Base-by-base conservation (phyloP, 495 filamentous ascomycete species). In the Xylaria venustula region DNA sequence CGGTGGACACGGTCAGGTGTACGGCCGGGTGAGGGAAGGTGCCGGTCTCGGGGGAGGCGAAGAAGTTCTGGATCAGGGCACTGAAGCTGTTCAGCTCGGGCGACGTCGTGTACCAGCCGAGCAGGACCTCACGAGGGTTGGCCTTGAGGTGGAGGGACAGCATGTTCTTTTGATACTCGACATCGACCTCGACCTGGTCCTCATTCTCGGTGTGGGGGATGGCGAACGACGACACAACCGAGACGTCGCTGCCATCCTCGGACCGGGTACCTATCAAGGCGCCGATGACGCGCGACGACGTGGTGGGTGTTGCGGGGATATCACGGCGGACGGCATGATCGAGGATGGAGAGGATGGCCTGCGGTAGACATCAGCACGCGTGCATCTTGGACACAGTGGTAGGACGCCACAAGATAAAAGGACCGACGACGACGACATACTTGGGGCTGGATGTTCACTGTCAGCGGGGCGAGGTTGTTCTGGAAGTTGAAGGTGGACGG, bases 141-240 rank as follows among this genome's bases (percentile, higher is more conserved):
- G 92, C 93, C 81, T 92, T 92, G 64, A 97, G 85, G 73, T 97
- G 93, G 63, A 98, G 81, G 17, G 87, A 87, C 17, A 97, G 85
- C 94, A 98, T 98, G 73, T 93, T 90, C 84, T 98, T 98, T 77
- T 98, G 94, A 73, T 98, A 98, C 76, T 98, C 94, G 85, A 98
- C 96, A 75, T 98, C 94, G 61, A 98, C 95, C 73, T 98, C 94
- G 67, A 98, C 94, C 76, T 98, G 94, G 77, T 98, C 94, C 72
- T 92, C 88, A 69, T 91, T 96, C 81, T 98, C 94, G 59, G 92
- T 97, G 81, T 98, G 94, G 58, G 92, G 91, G 65, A 98, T 94
- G 57, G 95, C 95, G 74, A 98, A 98, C 77, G 90, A 92, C 75
- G 91, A 93, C 66, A 90, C 85, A 69, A 98, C 93, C 79, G 93